Evolutionary conservation across 768 basidiomycete species (phyloP).

Genomic region (Auricularia sp.): DNA sequence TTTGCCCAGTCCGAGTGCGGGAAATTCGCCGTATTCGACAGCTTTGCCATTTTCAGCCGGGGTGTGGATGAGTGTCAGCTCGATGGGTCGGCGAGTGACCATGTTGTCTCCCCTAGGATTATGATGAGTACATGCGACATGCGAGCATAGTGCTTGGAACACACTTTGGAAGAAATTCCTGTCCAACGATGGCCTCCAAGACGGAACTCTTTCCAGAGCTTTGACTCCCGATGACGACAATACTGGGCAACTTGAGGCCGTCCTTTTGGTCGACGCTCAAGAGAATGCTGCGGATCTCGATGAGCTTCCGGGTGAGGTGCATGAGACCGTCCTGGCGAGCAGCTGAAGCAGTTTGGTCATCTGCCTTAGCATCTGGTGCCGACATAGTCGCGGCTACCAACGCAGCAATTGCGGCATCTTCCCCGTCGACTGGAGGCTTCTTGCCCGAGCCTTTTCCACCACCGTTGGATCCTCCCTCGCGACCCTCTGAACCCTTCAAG

Average conservation of each 20-base stretch:
- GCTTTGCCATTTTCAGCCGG: constrained; percentile 36
- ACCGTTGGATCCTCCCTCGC: constrained; percentile 26
- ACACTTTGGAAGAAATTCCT: constrained; percentile 96
- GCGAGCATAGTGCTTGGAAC: constrained; percentile 21
- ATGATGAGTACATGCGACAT: neutral
- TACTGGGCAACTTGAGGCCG: constrained; percentile 87
- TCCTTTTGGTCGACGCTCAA: constrained; percentile 94
- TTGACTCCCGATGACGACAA: constrained; percentile 97
- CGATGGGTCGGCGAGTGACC: constrained; percentile 97
- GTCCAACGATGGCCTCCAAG: constrained; percentile 92
- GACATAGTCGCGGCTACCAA: constrained; percentile 71
- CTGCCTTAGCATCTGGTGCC: constrained; percentile 50
- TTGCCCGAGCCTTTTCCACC: constrained; percentile 6
- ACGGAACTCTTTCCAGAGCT: constrained; percentile 98
- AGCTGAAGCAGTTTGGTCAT: constrained; percentile 29
- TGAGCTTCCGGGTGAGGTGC: constrained; percentile 88
- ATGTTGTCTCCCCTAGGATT: constrained; percentile 85
- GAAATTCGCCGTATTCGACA: constrained; percentile 88
- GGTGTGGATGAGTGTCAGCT: constrained; percentile 92
- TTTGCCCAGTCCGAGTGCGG: constrained; percentile 77
- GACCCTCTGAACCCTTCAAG: constrained; percentile 24
- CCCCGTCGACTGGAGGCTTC: constrained; percentile 39
- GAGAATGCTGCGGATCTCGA: constrained; percentile 92
- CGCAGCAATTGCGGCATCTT: constrained; percentile 58
- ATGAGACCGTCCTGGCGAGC: constrained; percentile 73